Conservation (phyloP, 768 basidiomycete species). For the Mycena albidolilacea region DNA sequence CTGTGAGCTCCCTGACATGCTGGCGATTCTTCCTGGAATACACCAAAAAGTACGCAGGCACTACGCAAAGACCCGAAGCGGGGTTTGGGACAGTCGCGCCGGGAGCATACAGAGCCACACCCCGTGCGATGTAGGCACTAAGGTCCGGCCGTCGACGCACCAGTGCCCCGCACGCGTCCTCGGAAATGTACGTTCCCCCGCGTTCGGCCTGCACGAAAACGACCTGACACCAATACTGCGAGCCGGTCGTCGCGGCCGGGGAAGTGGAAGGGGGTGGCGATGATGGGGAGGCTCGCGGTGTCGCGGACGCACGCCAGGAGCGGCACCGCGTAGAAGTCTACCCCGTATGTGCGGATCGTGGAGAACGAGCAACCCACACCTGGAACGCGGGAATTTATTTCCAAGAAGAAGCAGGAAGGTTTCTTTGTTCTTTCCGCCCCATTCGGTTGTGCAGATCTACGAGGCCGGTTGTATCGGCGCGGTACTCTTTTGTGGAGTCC, state of each 20-base stretch:
- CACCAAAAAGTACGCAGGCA: constrained; percentile 29
- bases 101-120: constrained; percentile 17
- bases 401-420: constrained; percentile 23
- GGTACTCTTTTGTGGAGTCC: constrained; percentile 27
- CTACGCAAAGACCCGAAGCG: constrained; percentile 18
- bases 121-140: background rate
- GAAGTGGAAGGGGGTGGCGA: constrained; percentile 9
- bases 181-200: constrained; percentile 15
- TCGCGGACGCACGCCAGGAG: constrained; percentile 26
- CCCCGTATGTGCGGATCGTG: constrained; percentile 22
- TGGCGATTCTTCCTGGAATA: constrained; percentile 23
- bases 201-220: constrained; percentile 27
- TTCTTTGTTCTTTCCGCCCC: background rate
- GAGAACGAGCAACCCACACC: constrained; percentile 25
- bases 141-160: constrained; percentile 9
- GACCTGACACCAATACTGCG: constrained; percentile 30
- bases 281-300: background rate
- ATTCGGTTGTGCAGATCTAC: constrained; percentile 19
- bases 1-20: constrained; percentile 16
- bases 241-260: constrained; percentile 21
- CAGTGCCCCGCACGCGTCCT: constrained; percentile 21
- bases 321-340: constrained; percentile 28
- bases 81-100: constrained; percentile 24
- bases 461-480: constrained; percentile 5
- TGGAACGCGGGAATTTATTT: constrained; percentile 28